Percentiles rank a stretch among this genome's conserved stretches.
Evolutionary conservation across 148 eudicot species (phyloP).

Genomic region (Amaranthus hypochondriacus): DNA sequence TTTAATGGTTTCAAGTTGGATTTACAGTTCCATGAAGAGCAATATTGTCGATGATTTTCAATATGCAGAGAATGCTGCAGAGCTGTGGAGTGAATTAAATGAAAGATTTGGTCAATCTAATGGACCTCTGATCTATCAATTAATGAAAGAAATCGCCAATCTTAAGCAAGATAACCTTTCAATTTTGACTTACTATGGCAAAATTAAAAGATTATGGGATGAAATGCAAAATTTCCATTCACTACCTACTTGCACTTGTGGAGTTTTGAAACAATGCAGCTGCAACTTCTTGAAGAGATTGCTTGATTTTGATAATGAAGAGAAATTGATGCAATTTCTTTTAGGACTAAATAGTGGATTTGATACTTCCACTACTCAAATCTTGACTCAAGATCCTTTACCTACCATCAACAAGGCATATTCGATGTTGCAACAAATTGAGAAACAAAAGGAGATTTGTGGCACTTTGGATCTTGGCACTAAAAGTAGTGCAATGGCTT

Average conservation of each 20-base stretch:
- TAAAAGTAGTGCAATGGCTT: not conserved
- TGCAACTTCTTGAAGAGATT: not conserved
- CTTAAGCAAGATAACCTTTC: not conserved
- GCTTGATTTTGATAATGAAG: not conserved
- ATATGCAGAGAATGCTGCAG: too few relatives aligned
- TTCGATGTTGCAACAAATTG: not conserved
- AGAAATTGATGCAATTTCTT: not conserved
- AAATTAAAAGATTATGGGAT: slow-evolving; percentile 36
- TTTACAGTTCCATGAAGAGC: too few relatives aligned
- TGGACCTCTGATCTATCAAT: too few relatives aligned
- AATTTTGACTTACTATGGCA: not conserved
- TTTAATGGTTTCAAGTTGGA: too few relatives aligned
- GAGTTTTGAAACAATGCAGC: not conserved
- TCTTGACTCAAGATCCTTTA: not conserved
- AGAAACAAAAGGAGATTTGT: not conserved
- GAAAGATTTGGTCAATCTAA: too few relatives aligned
- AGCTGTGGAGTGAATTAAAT: too few relatives aligned
- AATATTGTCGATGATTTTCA: too few relatives aligned
- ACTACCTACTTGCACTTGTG: slow-evolving; percentile 30
- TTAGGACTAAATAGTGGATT: not conserved
- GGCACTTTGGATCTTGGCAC: not conserved
- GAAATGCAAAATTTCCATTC: slow-evolving; percentile 26
- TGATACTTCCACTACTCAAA: not conserved
- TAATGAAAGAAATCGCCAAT: not conserved
- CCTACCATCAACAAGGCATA: not conserved